Percentiles rank a stretch among this genome's conserved stretches.
These are phyloP conservation scores for Nothophaeocryptopus gaeumannii DNA, from an alignment of 2,329 filamentous ascomycete species.

Conservation along the genomic window DNA sequence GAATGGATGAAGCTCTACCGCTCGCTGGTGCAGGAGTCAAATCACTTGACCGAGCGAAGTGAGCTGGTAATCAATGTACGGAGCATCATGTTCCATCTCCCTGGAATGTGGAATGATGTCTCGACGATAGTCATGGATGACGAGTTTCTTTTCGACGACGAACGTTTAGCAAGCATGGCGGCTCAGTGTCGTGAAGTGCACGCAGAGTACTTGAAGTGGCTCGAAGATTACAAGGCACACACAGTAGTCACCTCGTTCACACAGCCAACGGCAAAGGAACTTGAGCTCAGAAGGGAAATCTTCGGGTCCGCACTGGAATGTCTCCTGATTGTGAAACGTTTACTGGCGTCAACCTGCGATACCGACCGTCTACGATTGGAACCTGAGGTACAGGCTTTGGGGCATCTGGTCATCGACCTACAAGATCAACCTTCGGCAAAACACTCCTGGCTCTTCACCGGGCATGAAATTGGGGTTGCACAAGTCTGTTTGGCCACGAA, in stretches of 20 bases:
- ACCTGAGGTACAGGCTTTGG: conserved; percentile 29
- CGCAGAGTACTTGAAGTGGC: conserved; percentile 16
- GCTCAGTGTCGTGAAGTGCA: conserved; percentile 17
- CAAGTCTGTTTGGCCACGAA: conserved; percentile 21
- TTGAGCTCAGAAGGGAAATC: conserved; percentile 24
- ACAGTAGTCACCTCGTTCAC: conserved; percentile 21
- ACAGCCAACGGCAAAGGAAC: conserved; percentile 16
- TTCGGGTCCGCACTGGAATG: conserved; percentile 26
- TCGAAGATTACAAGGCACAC: conserved; percentile 29
- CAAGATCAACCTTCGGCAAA: conserved; percentile 24
- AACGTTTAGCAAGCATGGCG: conserved; percentile 10
- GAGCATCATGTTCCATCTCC: conserved; percentile 22
- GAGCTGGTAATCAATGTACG: conserved; percentile 24
- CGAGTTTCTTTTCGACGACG: conserved; percentile 12
- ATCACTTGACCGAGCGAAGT: conserved; percentile 25
- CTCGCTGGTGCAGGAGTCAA: conserved; percentile 17
- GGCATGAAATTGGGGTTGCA: conserved; percentile 28
- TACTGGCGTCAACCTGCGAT: conserved; percentile 21
- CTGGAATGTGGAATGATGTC: conserved; percentile 24
- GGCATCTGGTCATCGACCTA: conserved; percentile 31
- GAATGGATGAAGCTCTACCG: conserved; percentile 30
- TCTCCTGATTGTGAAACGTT: conserved; percentile 24
- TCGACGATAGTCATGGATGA: conserved; percentile 15
- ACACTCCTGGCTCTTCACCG: conserved; percentile 31
- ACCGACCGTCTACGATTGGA: conserved; percentile 29